Evolutionary conservation across 2,329 filamentous ascomycete genomes (phyloP).

Genomic region (Microcyclospora pomicola): DNA sequence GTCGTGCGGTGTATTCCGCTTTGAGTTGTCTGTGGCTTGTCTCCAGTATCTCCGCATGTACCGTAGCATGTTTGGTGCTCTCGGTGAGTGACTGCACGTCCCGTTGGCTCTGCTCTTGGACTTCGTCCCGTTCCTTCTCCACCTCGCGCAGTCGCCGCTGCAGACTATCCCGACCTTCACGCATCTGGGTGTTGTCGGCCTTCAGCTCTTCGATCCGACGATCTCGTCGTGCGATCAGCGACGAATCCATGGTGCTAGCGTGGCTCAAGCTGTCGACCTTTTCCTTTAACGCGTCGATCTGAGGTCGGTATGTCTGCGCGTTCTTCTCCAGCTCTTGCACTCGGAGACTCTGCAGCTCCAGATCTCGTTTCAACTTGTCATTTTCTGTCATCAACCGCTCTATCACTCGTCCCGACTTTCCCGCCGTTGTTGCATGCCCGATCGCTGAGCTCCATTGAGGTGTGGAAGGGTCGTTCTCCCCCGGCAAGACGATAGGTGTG

Average conservation of each 20-base stretch:
- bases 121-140: conserved; percentile 44
- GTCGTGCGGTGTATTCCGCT: conserved; percentile 45
- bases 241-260: conserved; percentile 57
- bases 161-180: conserved; percentile 31
- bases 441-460: conserved; percentile 50
- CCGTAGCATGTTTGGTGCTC: conserved; percentile 39
- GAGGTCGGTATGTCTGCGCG: conserved; percentile 53
- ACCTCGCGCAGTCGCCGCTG: conserved; percentile 20
- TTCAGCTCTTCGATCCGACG: conserved; percentile 59
- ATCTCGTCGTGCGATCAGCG: conserved; percentile 57
- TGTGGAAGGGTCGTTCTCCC: conserved; percentile 7
- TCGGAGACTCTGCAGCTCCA: conserved; percentile 28
- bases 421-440: conserved; percentile 50
- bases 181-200: conserved; percentile 49
- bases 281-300: conserved; percentile 52
- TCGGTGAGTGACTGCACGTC: conserved; percentile 46
- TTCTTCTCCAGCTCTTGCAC: conserved; percentile 59
- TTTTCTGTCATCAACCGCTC: conserved; percentile 72
- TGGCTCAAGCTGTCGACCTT: conserved; percentile 58
- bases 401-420: conserved; percentile 66
- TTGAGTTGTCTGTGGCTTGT: conserved; percentile 58
- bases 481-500: background rate
- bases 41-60: conserved; percentile 52
- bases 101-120: conserved; percentile 43
- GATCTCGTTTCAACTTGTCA: conserved; percentile 59